Base-by-base conservation (phyloP, 2,329 filamentous ascomycete species). In the Fusarium buxicola region DNA sequence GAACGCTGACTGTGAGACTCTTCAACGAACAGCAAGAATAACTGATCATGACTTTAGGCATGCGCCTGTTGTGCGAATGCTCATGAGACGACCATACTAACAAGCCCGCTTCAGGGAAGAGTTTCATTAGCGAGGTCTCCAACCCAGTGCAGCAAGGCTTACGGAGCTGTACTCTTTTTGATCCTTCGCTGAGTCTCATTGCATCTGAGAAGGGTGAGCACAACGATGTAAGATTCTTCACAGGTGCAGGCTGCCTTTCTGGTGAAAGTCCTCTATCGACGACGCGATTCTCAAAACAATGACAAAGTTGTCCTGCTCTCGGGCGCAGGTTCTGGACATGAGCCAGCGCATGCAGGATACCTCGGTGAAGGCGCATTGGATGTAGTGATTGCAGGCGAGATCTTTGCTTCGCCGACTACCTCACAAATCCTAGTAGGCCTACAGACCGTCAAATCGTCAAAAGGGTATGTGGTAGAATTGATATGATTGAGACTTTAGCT, bases 281-380 rank as follows among this genome's bases (percentile, higher is more conserved):
- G 58, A 50, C 48, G 13, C 8, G 47, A 58, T 28, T 25, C 50
- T 9, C 34, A 63, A 8, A 46, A 15, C 8, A 46, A 49, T 41
- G 54, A 55, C 21, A 70, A 69, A 32, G 68, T 70, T 10, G 52
- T 63, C 9, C 50, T 70, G 7, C 41, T 70, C 25, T 69, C 68
- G 0, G 68, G 68, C 6, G 68, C 66, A 7, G 66, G 68, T 11
- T 70, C 68, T 0, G 68, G 68, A 7, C 68, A 70, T 15, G 68
- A 70, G 24, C 68, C 68, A 7, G 68, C 68, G 2, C 66, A 70
- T 7, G 66, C 68, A 8, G 68, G 66, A 50, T 70, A 69, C 55
- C 34, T 70, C 2, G 68, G 68, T 10, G 60, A 68, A 8, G 68
- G 68, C 1, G 66, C 66, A 10, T 46, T 70, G 1, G 68, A 70